These are phyloP conservation scores for Fimicolochytrium jonesii DNA, from an alignment of 192 early-diverging fungal genomes.

Conservation along the genomic window DNA sequence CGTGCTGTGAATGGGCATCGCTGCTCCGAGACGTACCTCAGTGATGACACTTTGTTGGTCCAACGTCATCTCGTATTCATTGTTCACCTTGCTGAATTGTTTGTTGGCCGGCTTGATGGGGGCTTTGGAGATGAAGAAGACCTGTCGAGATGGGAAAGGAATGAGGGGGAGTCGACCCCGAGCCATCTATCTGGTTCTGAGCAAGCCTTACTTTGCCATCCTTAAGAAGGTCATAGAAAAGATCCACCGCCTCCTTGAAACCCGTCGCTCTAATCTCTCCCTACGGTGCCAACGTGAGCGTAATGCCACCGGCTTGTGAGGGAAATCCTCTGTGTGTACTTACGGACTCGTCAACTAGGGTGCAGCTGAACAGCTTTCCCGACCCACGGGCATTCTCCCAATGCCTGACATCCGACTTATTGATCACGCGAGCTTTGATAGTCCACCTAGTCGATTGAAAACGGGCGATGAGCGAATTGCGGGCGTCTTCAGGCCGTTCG, in stretches of 20 bases:
- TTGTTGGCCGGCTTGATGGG: constrained; percentile 74
- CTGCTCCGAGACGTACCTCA: constrained; percentile 48
- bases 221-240: constrained; percentile 73
- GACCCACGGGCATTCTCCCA: constrained; percentile 76
- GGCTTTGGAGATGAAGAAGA: constrained; percentile 81
- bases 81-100: constrained; percentile 73
- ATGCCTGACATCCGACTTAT: constrained; percentile 75
- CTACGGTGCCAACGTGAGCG: constrained; percentile 46
- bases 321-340: too few species aligned
- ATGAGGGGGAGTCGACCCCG: too few species aligned
- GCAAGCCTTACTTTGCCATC: constrained; percentile 51
- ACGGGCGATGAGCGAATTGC: not conserved
- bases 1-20: too few species aligned
- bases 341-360: constrained; percentile 81
- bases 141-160: too few species aligned
- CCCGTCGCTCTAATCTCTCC: constrained; percentile 91
- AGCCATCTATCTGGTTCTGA: too few species aligned
- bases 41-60: constrained; percentile 66
- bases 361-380: constrained; percentile 86
- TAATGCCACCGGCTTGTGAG: too few species aligned
- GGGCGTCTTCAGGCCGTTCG: not conserved
- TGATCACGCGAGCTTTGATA: constrained; percentile 83
- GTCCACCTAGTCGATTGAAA: constrained; percentile 65
- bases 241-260: constrained; percentile 83
- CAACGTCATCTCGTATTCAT: constrained; percentile 89